These are phyloP conservation scores for Pseudocercospora macadamiae DNA, from an alignment of 2,329 filamentous ascomycete genomes.

Conservation along the genomic window DNA sequence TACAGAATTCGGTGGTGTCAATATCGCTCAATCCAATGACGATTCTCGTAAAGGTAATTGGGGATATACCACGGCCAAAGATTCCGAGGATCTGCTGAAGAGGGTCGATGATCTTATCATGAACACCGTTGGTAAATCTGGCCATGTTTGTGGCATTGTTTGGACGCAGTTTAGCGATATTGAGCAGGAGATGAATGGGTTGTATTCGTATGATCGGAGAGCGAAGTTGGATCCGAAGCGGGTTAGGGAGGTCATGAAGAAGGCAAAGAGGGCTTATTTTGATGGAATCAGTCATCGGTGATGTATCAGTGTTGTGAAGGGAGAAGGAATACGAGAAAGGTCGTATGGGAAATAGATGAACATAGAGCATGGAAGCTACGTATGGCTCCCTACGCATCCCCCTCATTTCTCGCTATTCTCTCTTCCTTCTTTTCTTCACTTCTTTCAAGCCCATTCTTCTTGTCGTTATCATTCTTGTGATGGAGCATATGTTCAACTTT, in stretches of 20 bases:
- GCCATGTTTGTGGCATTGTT: conserved; percentile 64
- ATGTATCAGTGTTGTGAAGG: too few relatives aligned
- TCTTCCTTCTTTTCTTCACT: neutral
- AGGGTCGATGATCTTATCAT: conserved; percentile 62
- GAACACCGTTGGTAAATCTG: conserved; percentile 60
- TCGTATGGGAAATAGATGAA: too few relatives aligned
- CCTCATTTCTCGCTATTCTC: neutral
- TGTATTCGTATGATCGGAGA: conserved; percentile 65
- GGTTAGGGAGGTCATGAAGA: conserved; percentile 62
- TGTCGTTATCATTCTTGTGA: neutral
- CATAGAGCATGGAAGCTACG: too few relatives aligned
- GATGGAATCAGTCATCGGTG: conserved; percentile 23
- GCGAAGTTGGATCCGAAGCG: conserved; percentile 62
- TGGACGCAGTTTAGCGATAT: conserved; percentile 67
- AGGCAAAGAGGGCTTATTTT: conserved; percentile 54
- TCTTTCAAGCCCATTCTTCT: neutral
- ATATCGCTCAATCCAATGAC: conserved; percentile 58
- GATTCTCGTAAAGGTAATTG: conserved; percentile 54
- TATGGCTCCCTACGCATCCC: too few relatives aligned
- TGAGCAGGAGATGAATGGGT: conserved; percentile 69
- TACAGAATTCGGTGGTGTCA: conserved; percentile 70
- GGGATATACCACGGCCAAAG: conserved; percentile 69
- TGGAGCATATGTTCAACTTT: neutral
- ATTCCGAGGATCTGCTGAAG: conserved; percentile 62
- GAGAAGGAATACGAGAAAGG: too few relatives aligned